These are phyloP conservation scores for Termitomyces sp. DNA, from an alignment of 768 basidiomycete species.

Conservation along the genomic window DNA sequence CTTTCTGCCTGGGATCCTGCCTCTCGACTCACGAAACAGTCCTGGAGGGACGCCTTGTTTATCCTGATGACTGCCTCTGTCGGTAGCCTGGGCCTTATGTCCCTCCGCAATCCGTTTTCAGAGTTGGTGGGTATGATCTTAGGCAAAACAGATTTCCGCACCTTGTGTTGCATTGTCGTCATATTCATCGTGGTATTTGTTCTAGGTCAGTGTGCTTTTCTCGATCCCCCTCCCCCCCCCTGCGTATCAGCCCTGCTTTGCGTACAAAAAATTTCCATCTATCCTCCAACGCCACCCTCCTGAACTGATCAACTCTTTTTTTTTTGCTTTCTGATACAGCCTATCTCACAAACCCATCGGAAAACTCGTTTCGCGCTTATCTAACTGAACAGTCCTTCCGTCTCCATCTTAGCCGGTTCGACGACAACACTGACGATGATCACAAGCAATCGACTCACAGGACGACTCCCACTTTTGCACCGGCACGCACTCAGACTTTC, in stretches of 20 bases:
- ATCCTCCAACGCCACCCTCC: conserved; percentile 3
- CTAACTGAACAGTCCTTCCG: conserved; percentile 98
- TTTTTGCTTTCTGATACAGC: conserved; percentile 39
- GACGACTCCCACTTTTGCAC: conserved; percentile 18
- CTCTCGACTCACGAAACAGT: conserved; percentile 24
- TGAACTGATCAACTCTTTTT: conserved; percentile 9
- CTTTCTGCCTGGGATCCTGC: conserved; percentile 29
- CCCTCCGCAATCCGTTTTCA: conserved; percentile 48
- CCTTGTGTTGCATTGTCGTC: conserved; percentile 64
- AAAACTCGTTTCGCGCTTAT: conserved; percentile 89
- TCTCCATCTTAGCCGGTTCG: conserved; percentile 83
- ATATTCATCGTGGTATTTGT: conserved; percentile 64
- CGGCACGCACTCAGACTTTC: conserved; percentile 22
- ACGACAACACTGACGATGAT: conserved; percentile 57
- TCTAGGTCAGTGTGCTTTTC: conserved; percentile 53
- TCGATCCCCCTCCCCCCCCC: no score
- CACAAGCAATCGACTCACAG: conserved; percentile 28
- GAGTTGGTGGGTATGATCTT: conserved; percentile 44
- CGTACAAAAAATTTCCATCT: background rate
- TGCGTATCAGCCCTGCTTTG: background rate
- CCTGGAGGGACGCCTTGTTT: conserved; percentile 42
- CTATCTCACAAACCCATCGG: conserved; percentile 91
- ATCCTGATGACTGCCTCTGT: conserved; percentile 64
- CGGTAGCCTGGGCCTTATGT: conserved; percentile 55
- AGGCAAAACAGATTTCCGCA: conserved; percentile 60